Conservation (phyloP, 2,329 filamentous ascomycete genomes). For the Scedosporium apiospermum region DNA sequence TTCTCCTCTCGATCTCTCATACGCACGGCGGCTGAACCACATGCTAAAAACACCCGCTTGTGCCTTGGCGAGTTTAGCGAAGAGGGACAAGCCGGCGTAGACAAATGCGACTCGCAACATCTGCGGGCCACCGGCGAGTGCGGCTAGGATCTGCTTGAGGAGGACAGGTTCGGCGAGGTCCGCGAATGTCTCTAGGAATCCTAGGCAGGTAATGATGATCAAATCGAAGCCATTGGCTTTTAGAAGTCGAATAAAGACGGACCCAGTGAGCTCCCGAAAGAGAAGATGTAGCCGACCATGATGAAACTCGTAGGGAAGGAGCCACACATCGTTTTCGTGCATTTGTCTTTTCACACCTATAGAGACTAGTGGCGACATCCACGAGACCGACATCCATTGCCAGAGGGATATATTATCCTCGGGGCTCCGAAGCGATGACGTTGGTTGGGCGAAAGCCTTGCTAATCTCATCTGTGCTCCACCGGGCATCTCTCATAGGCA, state of each 20-base stretch:
- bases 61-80: conserved; percentile 48
- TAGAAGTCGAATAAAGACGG: conserved; percentile 60
- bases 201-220: conserved; percentile 54
- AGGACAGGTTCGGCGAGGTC: conserved; percentile 56
- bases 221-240: conserved; percentile 74
- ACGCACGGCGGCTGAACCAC: conserved; percentile 77
- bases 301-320: conserved; percentile 70
- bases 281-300: conserved; percentile 64
- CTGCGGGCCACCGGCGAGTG: conserved; percentile 5
- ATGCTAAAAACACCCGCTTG: conserved; percentile 61
- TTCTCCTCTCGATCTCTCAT: conserved; percentile 77
- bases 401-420: conserved; percentile 74
- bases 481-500: conserved; percentile 58
- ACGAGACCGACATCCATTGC: conserved; percentile 78
- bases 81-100: conserved; percentile 54
- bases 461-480: conserved; percentile 49
- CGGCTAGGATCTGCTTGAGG: conserved; percentile 55
- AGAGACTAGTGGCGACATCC: conserved; percentile 67
- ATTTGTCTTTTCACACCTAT: conserved; percentile 57
- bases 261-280: conserved; percentile 65
- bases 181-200: conserved; percentile 48
- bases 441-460: conserved; percentile 40
- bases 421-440: conserved; percentile 52
- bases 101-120: conserved; percentile 15
- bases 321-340: conserved; percentile 74